Percentiles rank a stretch among this genome's conserved stretches.
Evolutionary conservation across 1,284 basidiomycete species (phyloP).

Genomic region (Neotropicomus parvogracilis): DNA sequence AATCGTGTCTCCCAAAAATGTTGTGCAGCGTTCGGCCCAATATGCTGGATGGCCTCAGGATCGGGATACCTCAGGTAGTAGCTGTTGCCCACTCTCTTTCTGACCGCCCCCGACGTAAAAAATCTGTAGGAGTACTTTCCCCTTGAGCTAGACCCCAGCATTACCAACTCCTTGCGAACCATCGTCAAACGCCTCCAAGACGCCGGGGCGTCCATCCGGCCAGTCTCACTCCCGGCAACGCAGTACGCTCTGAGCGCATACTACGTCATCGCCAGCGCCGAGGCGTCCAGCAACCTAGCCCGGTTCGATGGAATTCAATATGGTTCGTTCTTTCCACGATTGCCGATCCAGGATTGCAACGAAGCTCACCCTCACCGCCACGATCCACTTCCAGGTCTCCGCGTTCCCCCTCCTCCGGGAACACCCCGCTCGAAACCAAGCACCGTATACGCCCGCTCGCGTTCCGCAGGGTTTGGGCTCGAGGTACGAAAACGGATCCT

Average conservation of each 20-base stretch:
- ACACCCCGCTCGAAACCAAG: slow-evolving; percentile 44
- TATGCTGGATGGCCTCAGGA: slow-evolving; percentile 42
- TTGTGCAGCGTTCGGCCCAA: slow-evolving; percentile 6
- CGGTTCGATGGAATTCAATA: slow-evolving; percentile 85
- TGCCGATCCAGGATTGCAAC: neutral
- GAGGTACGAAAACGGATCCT: slow-evolving; percentile 89
- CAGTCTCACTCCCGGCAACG: slow-evolving; percentile 79
- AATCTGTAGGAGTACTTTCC: slow-evolving; percentile 76
- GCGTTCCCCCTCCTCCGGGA: slow-evolving; percentile 42
- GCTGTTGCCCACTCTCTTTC: neutral
- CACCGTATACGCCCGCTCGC: slow-evolving; percentile 55
- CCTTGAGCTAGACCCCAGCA: slow-evolving; percentile 53
- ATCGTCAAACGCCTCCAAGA: slow-evolving; percentile 50
- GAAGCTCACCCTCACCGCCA: neutral
- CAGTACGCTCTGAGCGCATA: slow-evolving; percentile 86
- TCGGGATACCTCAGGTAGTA: slow-evolving; percentile 60
- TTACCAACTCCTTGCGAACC: slow-evolving; percentile 46
- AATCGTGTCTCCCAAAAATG: slow-evolving; percentile 20
- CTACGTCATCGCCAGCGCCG: slow-evolving; percentile 92
- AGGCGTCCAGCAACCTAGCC: slow-evolving; percentile 91
- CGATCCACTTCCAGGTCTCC: slow-evolving; percentile 40
- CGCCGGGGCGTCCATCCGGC: slow-evolving; percentile 66
- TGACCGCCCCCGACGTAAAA: neutral
- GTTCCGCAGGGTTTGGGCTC: slow-evolving; percentile 69
- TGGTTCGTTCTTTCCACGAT: slow-evolving; percentile 38